Conservation (phyloP, 306 rosid genomes). For the Malus sieversii region DNA sequence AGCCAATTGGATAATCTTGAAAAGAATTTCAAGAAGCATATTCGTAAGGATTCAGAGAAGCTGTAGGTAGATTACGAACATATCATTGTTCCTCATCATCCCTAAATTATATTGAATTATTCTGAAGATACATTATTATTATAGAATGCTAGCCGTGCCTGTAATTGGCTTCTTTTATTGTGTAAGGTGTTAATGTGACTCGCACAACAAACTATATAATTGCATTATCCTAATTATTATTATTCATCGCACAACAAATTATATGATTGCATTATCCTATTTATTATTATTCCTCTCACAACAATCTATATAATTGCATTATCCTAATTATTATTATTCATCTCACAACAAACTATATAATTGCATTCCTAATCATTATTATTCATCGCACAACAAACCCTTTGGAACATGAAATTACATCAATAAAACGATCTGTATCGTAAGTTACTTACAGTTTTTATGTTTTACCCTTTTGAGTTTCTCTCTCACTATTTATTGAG, state of each 20-base stretch:
- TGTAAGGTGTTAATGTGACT: neutral
- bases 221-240: neutral
- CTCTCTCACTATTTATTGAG: too few relatives aligned
- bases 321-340: neutral
- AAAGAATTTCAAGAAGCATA: constrained; percentile 19
- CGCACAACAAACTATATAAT: neutral
- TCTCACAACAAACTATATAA: neutral
- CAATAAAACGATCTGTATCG: too few relatives aligned
- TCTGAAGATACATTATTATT: neutral
- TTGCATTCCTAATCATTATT: too few relatives aligned
- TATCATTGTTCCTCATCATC: neutral
- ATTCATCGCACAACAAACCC: too few relatives aligned
- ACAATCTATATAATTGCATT: neutral
- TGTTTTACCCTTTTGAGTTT: too few relatives aligned
- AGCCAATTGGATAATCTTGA: neutral
- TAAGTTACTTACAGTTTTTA: too few relatives aligned
- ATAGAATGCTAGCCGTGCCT: neutral
- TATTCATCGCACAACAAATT: neutral
- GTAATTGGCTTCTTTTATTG: neutral
- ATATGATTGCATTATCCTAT: too few relatives aligned
- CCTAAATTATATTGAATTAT: neutral
- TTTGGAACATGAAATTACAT: too few relatives aligned
- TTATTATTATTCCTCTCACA: neutral
- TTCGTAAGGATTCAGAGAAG: neutral
- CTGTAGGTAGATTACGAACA: neutral